Base-by-base conservation (phyloP, 371 early-diverging fungal species). In the Mucor saturninus region DNA sequence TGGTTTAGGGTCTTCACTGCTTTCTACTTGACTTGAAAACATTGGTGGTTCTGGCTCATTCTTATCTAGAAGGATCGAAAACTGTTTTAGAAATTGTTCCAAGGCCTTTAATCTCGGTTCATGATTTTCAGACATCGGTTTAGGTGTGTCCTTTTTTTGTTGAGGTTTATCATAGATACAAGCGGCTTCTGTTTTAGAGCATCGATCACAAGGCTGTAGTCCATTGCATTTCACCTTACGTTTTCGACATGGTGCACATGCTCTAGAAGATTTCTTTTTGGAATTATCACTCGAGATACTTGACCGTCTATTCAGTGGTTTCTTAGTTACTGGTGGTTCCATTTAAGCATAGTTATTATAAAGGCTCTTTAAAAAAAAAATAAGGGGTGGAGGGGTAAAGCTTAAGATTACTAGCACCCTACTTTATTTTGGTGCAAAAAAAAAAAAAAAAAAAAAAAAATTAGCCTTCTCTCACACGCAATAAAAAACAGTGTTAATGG, bases 201-300 rank as follows among this genome's bases (percentile, higher is more conserved):
- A 71, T 13, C 71, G 67, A 51, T 63, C 60, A 53, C 71, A 71
- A 28, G 71, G 71, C 11, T 51, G 45, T 3, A 46, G 15, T 1
- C 71, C 67, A 64, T 67, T 56, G 32, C 71, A 71, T 45, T 71
- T 71, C 0, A 70, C 71, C 56, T 70, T 70, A 59, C 66, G 46
- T 61, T 71, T 67, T 35, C 67, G 42, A 54, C 72, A 71, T 9
- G 72, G 60, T 15, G 54, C 53, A 52, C 72, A 71, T 9, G 72
- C 72, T 51, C 60, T 50, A 45, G 67, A 32, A n/a, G 72, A 59
- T 40, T 71, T 71, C 37, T 61, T 71, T 55, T 67, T 71, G 10
- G 50, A 10, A 14, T 45, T 28, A n/a, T 54, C 62, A 13, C 59
- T 54, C n/a, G 29, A 31, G 35, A 58, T 54, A 54, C 68, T 62